phyloP scores from a whole-genome alignment of 148 eudicot genomes.

The Camellia granthamiana region DNA sequence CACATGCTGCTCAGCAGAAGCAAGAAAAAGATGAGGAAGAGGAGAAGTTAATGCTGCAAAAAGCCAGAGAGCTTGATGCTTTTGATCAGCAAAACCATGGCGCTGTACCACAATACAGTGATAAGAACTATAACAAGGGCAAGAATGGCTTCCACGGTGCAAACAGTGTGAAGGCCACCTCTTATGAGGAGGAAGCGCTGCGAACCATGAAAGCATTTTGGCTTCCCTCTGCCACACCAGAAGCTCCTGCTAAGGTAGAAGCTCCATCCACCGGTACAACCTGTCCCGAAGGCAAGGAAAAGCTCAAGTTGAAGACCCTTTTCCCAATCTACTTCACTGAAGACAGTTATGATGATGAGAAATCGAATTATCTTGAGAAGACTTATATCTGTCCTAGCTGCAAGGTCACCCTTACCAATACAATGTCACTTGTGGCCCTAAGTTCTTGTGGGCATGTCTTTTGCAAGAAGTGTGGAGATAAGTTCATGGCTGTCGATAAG shows the following conservation, averaged over 20 bases:
- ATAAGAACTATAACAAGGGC: constrained; percentile 56
- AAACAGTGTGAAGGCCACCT: constrained; percentile 87
- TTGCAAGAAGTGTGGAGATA: constrained; percentile 83
- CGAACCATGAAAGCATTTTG: constrained; percentile 96
- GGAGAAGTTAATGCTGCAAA: constrained; percentile 69
- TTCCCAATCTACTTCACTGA: constrained; percentile 70
- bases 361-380: constrained; percentile 43
- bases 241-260: constrained; percentile 65
- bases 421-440: constrained; percentile 65
- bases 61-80: constrained; percentile 85
- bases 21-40: constrained; percentile 81
- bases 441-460: constrained; percentile 90
- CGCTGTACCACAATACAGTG: constrained; percentile 84
- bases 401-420: constrained; percentile 82
- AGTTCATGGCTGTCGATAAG: constrained; percentile 77
- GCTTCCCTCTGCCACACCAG: constrained; percentile 98
- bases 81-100: constrained; percentile 97
- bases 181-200: constrained; percentile 91
- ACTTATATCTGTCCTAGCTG: constrained; percentile 87
- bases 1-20: constrained; percentile 71
- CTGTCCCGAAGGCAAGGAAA: constrained; percentile 90
- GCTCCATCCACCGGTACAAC: constrained; percentile 66
- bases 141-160: constrained; percentile 97
- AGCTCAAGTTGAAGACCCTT: constrained; percentile 70
- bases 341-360: constrained; percentile 43